phyloP scores from a whole-genome alignment of 352 stramenopile species.

The Phytophthora nicotianae region DNA sequence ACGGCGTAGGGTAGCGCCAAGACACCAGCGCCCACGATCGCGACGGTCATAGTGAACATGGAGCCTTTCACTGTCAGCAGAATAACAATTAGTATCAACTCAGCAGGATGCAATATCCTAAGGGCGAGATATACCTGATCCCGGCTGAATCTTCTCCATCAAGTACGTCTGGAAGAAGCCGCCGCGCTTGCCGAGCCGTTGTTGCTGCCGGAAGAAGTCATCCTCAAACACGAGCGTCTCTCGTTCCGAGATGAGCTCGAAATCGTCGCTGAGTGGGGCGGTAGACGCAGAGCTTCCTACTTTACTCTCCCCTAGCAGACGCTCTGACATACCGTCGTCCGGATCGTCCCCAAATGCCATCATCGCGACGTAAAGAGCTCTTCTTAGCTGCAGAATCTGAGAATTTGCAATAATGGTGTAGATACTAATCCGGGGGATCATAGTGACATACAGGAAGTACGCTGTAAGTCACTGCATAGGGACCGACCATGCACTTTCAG shows the following conservation, averaged over 20 bases:
- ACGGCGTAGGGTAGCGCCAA: constrained; percentile 84
- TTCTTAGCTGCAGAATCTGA: constrained; percentile 10
- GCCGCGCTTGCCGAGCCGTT: constrained; percentile 34
- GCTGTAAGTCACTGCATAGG: too few species aligned
- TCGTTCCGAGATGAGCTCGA: constrained; percentile 73
- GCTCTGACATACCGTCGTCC: constrained; percentile 33
- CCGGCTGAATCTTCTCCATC: constrained; percentile 83
- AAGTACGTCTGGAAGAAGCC: constrained; percentile 78
- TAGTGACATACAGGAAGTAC: constrained; percentile 3
- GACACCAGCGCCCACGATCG: constrained; percentile 84
- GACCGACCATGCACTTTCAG: too few species aligned
- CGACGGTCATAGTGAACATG: constrained; percentile 91
- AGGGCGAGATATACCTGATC: constrained; percentile 54
- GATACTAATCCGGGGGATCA: constrained; percentile 3
- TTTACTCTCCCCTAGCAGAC: constrained; percentile 25
- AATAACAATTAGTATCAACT: constrained; percentile 8
- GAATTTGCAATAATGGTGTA: constrained; percentile 11
- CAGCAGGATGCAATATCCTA: background rate
- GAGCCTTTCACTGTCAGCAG: constrained; percentile 79
- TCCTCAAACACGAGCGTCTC: constrained; percentile 85
- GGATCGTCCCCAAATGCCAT: constrained; percentile 51
- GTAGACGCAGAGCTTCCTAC: constrained; percentile 9
- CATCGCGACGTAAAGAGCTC: constrained; percentile 25
- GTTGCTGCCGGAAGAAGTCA: constrained; percentile 47
- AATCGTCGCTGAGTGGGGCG: constrained; percentile 40